Evolutionary conservation across 257 asterid genomes (phyloP).

Genomic region (Ocimum tenuiflorum): DNA sequence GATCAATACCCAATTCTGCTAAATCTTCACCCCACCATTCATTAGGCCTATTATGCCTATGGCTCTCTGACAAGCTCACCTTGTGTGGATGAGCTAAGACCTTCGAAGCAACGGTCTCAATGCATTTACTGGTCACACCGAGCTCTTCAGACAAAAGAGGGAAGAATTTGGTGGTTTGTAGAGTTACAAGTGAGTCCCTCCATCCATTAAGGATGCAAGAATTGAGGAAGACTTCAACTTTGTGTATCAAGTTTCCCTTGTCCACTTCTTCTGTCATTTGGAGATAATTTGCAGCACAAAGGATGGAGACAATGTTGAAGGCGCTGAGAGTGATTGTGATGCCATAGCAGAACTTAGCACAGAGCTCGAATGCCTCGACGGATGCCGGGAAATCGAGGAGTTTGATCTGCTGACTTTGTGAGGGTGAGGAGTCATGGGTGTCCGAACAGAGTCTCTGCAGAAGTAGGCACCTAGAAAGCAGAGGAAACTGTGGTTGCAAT

Average conservation of each 20-base stretch:
- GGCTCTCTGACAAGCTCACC: slow-evolving; percentile 48
- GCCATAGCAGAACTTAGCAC: slow-evolving; percentile 96
- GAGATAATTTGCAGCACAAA: slow-evolving; percentile 81
- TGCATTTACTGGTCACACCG: too few species aligned
- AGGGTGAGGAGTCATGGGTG: slow-evolving; percentile 36
- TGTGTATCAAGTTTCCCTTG: slow-evolving; percentile 64
- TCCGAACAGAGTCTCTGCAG: slow-evolving; percentile 67
- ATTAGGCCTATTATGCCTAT: slow-evolving; percentile 5
- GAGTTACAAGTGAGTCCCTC: slow-evolving; percentile 68
- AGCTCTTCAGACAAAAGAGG: slow-evolving; percentile 69
- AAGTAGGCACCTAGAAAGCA: slow-evolving; percentile 64
- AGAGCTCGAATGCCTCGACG: slow-evolving; percentile 69
- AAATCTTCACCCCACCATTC: slow-evolving; percentile 96
- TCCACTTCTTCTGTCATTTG: slow-evolving; percentile 88
- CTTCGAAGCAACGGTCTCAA: slow-evolving; percentile 58
- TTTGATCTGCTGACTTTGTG: slow-evolving; percentile 49
- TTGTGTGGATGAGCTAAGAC: slow-evolving; percentile 48
- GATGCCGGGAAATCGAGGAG: slow-evolving; percentile 86
- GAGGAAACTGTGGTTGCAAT: slow-evolving; percentile 62
- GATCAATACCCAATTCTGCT: slow-evolving; percentile 70
- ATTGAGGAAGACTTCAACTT: slow-evolving; percentile 71
- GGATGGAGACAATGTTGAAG: slow-evolving; percentile 62
- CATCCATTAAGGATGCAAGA: slow-evolving; percentile 86
- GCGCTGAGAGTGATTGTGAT: slow-evolving; percentile 86
- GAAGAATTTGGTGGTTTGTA: slow-evolving; percentile 55